These are phyloP conservation scores for Ilex asprella DNA, from an alignment of 257 asterid species.

Conservation along the genomic window DNA sequence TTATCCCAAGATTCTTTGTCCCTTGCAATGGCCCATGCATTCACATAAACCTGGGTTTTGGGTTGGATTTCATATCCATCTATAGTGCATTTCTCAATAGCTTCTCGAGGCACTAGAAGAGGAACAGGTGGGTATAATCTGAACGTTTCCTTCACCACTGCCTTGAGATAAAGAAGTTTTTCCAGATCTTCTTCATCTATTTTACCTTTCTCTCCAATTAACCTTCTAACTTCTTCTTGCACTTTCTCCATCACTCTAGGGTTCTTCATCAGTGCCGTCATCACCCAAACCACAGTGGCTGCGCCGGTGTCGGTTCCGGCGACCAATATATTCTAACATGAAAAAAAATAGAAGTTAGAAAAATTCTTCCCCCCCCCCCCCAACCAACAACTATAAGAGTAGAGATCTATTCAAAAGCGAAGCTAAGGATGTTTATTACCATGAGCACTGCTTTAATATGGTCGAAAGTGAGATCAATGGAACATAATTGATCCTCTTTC, in stretches of 20 bases:
- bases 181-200: background rate
- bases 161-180: background rate
- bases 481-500: conserved; percentile 3
- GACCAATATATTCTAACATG: conserved; percentile 22
- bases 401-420: background rate
- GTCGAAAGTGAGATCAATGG: conserved; percentile 18
- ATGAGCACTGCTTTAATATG: conserved; percentile 30
- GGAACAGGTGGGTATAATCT: background rate
- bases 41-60: background rate
- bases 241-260: background rate
- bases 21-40: conserved; percentile 1
- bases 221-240: conserved; percentile 18
- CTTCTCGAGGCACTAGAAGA: background rate
- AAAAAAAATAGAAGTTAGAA: background rate
- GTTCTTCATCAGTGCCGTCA: conserved; percentile 30
- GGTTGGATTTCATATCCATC: background rate
- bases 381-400: background rate
- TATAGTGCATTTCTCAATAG: background rate
- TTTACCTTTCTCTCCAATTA: background rate
- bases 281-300: conserved; percentile 26
- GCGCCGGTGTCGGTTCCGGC: conserved; percentile 44
- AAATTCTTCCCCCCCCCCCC: background rate
- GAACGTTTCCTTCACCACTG: background rate
- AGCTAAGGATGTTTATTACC: conserved; percentile 6
- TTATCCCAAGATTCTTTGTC: background rate